phyloP scores from a whole-genome alignment of 345 rosid genomes.

The Eucalyptus curtisii region DNA sequence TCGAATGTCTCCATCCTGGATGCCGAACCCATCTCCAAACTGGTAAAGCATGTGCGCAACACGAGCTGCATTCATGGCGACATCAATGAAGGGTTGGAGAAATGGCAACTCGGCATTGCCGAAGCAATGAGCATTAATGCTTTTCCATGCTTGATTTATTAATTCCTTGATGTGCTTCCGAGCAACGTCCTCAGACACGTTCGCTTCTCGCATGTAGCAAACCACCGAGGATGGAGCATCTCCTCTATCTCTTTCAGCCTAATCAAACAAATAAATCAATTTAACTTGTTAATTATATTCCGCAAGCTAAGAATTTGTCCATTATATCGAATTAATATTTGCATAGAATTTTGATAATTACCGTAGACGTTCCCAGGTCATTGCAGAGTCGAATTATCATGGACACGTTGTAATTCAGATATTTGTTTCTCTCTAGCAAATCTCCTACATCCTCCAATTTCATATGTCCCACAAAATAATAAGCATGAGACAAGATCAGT shows the following conservation, averaged over 20 bases:
- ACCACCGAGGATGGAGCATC: constrained; percentile 35
- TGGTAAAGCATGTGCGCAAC: constrained; percentile 32
- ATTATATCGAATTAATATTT: too few relatives aligned
- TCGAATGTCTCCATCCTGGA: constrained; percentile 21
- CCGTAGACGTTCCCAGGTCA: constrained; percentile 31
- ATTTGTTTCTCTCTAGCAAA: background rate
- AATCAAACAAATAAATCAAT: background rate
- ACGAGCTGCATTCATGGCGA: constrained; percentile 23
- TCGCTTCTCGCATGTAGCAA: constrained; percentile 26
- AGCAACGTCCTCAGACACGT: constrained; percentile 23
- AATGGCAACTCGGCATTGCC: background rate
- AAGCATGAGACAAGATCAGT: constrained; percentile 12
- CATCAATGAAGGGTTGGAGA: constrained; percentile 1
- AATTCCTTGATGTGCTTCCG: constrained; percentile 5
- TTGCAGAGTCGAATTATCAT: constrained; percentile 37
- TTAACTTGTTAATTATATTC: background rate
- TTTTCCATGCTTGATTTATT: constrained; percentile 26
- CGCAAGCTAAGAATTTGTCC: too few relatives aligned
- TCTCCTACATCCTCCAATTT: background rate
- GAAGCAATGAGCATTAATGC: constrained; percentile 12
- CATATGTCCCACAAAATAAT: background rate
- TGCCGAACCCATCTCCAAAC: constrained; percentile 32
- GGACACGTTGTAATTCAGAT: constrained; percentile 16
- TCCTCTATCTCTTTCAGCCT: constrained; percentile 49
- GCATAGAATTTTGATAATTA: background rate